Evolutionary conservation across 2,329 filamentous ascomycete species (phyloP), one percentile per base, ranked within the genome.

Genomic region (Emmonsia crescens): DNA sequence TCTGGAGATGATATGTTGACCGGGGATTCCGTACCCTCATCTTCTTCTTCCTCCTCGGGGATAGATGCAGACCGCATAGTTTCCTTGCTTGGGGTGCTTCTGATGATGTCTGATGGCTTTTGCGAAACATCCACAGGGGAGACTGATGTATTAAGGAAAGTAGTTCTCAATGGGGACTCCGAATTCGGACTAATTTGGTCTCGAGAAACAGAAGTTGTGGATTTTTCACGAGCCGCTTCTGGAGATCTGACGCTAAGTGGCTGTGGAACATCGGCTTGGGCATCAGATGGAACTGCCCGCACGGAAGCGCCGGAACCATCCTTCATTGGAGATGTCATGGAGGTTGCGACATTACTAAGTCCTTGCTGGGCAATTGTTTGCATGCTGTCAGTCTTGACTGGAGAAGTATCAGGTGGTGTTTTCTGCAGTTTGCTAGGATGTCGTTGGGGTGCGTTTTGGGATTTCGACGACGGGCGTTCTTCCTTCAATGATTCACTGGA

Each of bases 391-490:
- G 77, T 76, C 51, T 76, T 80, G 73, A 64, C 67, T 24, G 72
- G 66, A 36, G 74, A 73, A 19, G 68, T 55, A 27, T 69, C 73
- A 19, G 71, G 69, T n/a, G 83, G 81, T 62, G 82, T 82, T 73
- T 91, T 91, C 69, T 90, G 87, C 59, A 91, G 77, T 72, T 90
- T 91, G 76, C 83, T 85, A 3, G 83, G 74, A 61, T 83, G 80
- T 63, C 85, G 80, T 66, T 87, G 84, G 10, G 80, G 75, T 49
- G 67, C 68, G 12, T 62, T 63, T 49, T 71, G 66, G 29, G 69
- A 66, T 55, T 73, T 74, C n/a, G 66, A 68, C 3, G 68, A 57
- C 27, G 69, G 62, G 21, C 69, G 65, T n/a, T 77, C 75, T 24
- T 74, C 74, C 21, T 69, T 72, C 24, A 76, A 60, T 12, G 74